Conservation (phyloP, 176 grass and related monocot genomes). For the Aegilops tauschii region DNA sequence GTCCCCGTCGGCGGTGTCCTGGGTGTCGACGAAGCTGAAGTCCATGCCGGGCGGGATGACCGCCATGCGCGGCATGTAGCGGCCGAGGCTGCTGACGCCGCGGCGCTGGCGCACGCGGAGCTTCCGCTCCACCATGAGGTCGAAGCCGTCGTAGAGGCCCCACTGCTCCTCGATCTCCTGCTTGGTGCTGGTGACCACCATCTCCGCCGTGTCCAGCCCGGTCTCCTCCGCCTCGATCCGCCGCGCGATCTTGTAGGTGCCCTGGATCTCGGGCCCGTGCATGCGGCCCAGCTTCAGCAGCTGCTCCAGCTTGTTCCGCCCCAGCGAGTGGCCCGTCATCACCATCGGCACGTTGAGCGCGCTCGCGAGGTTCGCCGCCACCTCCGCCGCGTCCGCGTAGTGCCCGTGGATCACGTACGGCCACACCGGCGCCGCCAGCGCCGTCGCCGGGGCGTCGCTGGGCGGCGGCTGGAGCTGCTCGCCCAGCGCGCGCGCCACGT, state of each 20-base stretch:
- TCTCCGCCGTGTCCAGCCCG: constrained; percentile 67
- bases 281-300: constrained; percentile 64
- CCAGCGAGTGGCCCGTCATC: constrained; percentile 94
- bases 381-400: constrained; percentile 92
- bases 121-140: constrained; percentile 71
- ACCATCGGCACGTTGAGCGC: constrained; percentile 84
- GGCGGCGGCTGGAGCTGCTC: constrained; percentile 33
- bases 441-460: background rate
- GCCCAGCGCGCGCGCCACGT: constrained; percentile 70
- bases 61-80: constrained; percentile 91
- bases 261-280: constrained; percentile 61
- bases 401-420: constrained; percentile 90
- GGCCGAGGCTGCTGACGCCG: constrained; percentile 74
- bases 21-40: constrained; percentile 80
- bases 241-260: constrained; percentile 62
- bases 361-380: constrained; percentile 57
- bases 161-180: constrained; percentile 99
- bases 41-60: constrained; percentile 97
- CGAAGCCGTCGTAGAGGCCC: constrained; percentile 91
- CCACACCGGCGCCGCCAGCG: constrained; percentile 34
- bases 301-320: constrained; percentile 97
- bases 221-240: constrained; percentile 85
- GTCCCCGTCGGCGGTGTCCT: constrained; percentile 52
- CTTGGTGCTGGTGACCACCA: constrained; percentile 90
- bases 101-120: constrained; percentile 63